Evolutionary conservation across 352 stramenopile species (phyloP), one percentile per base, ranked within the genome.

Genomic region (Globisporangium yorkense): DNA sequence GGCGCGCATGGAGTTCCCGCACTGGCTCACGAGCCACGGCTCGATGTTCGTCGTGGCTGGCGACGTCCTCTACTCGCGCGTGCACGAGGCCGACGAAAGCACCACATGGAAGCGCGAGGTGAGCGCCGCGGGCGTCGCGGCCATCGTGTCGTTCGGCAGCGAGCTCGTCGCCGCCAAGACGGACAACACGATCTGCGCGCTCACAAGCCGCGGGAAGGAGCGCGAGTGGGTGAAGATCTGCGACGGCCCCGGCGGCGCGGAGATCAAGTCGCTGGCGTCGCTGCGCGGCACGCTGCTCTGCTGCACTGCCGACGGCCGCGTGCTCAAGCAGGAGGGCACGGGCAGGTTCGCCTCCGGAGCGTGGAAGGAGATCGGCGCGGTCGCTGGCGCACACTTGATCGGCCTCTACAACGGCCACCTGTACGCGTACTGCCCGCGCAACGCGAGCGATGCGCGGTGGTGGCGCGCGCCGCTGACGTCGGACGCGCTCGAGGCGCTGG

Each of bases 1-100:
- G 54, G 12, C 45, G 27, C 50, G 40, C 50, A 6, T 70, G 12
- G 68, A 72, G 56, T 77, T 92, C 41, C 84, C 84, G 31, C 63
- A 70, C 41, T 94, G 84, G 82, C 77, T 94, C 35, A 80, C 76
- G 51, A 89, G 80, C 61, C 74, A 88, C 54, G 84, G 84, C 3
- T 91, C 80, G 47, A 68, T 94, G 31, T 92, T 72, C 63, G 57
- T 87, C 21, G 73, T 94, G 18, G 74, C 71, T 6, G 68, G 81
- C 41, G 51, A 67, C 0, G 68, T 74, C 55, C 57, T 94, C 40
- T 90, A 84, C 62, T 76, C 79, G 16, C 81, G 81, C 35, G 58
- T 69, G 7, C 77, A 90, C 53, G 80, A 89, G 68, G 75, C 74
- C 1, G 67, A 72, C 9, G 67, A 51, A 7, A 54, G 43, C 5